phyloP scores from a whole-genome alignment of 768 basidiomycete genomes.

The Steccherinum ochraceum region DNA sequence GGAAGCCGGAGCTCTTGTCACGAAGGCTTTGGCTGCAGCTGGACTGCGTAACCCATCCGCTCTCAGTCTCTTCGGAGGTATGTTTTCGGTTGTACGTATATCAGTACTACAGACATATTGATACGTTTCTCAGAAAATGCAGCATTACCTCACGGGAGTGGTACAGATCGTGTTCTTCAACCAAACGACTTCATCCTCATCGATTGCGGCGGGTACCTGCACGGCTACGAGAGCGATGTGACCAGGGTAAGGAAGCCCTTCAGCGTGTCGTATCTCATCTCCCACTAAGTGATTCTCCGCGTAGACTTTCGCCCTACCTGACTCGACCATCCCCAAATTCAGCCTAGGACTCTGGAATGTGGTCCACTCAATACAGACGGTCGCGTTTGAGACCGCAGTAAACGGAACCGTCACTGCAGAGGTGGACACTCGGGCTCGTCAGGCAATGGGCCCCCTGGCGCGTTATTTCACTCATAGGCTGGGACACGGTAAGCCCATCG shows the following conservation, averaged over 20 bases:
- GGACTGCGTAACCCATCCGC: slow-evolving; percentile 56
- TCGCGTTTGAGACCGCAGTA: slow-evolving; percentile 41
- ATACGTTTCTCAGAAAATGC: slow-evolving; percentile 57
- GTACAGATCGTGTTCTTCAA: slow-evolving; percentile 56
- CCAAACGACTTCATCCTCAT: slow-evolving; percentile 64
- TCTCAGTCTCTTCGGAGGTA: slow-evolving; percentile 76
- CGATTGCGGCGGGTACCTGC: slow-evolving; percentile 64
- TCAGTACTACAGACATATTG: background rate
- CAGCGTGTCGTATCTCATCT: background rate
- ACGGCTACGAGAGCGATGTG: slow-evolving; percentile 75
- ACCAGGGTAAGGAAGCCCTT: slow-evolving; percentile 49
- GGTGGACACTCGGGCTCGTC: slow-evolving; percentile 61
- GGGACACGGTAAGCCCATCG: slow-evolving; percentile 63
- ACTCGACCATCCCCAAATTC: slow-evolving; percentile 44
- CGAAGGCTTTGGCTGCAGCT: slow-evolving; percentile 44
- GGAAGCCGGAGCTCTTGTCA: slow-evolving; percentile 52
- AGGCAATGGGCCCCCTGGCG: slow-evolving; percentile 42
- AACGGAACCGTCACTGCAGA: slow-evolving; percentile 43
- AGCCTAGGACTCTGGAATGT: slow-evolving; percentile 57
- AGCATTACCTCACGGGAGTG: slow-evolving; percentile 78
- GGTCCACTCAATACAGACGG: slow-evolving; percentile 58
- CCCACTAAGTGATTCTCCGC: too few species aligned
- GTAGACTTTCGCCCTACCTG: slow-evolving; percentile 63
- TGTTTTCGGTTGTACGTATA: slow-evolving; percentile 12
- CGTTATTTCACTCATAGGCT: slow-evolving; percentile 75